A percentile compares a stretch with the other conserved stretches of the same genome.
These are phyloP conservation scores for Axilococcus clingmanii DNA, from an alignment of 139 green algal genomes.

Conservation along the genomic window DNA sequence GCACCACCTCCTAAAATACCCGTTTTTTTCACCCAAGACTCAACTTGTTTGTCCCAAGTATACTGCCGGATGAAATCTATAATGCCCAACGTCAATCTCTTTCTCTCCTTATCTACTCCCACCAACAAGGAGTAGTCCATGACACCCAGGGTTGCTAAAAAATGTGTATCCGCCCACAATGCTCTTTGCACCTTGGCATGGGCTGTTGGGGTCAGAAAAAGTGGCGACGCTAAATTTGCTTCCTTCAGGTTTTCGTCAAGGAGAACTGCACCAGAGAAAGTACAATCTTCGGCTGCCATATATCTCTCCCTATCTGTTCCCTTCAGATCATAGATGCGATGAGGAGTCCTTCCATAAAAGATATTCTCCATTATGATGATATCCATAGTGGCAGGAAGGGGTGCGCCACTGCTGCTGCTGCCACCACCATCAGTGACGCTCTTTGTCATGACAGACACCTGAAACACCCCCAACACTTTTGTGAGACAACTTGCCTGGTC, in stretches of 20 bases:
- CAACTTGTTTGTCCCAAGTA: slow-evolving; percentile 96
- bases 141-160: slow-evolving; percentile 73
- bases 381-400: slow-evolving; percentile 44
- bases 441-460: slow-evolving; percentile 27
- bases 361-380: slow-evolving; percentile 93
- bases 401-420: neutral
- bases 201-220: slow-evolving; percentile 45
- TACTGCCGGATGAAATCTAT: slow-evolving; percentile 96
- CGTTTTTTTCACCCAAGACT: slow-evolving; percentile 92
- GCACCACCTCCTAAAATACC: slow-evolving; percentile 73
- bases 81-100: slow-evolving; percentile 78
- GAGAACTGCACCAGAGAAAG: slow-evolving; percentile 43
- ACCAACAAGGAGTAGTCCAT: slow-evolving; percentile 98
- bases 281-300: slow-evolving; percentile 16
- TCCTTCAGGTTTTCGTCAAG: slow-evolving; percentile 88
- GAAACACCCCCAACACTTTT: slow-evolving; percentile 89
- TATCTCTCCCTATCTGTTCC: slow-evolving; percentile 45
- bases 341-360: slow-evolving; percentile 66
- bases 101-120: slow-evolving; percentile 43
- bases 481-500: slow-evolving; percentile 65
- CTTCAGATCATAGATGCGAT: slow-evolving; percentile 93
- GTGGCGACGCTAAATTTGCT: slow-evolving; percentile 49
- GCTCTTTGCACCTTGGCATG: slow-evolving; percentile 39
- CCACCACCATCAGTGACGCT: neutral
- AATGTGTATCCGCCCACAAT: slow-evolving; percentile 69